Conservation (phyloP, 495 filamentous ascomycete species). For the Daldinia caldariorum region DNA sequence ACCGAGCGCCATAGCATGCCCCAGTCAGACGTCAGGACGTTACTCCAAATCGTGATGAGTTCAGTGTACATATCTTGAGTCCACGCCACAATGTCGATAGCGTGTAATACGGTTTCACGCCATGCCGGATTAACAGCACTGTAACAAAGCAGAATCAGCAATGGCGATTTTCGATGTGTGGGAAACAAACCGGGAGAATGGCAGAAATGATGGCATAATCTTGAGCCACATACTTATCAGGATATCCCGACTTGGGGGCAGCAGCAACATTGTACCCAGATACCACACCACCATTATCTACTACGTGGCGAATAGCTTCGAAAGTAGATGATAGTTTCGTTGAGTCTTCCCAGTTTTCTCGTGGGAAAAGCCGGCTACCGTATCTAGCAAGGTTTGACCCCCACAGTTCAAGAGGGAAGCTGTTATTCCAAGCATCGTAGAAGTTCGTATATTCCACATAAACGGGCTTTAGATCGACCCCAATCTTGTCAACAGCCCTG, state of each 20-base stretch:
- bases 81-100: slow-evolving; percentile 58
- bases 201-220: background rate
- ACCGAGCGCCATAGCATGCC: slow-evolving; percentile 53
- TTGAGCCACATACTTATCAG: slow-evolving; percentile 29
- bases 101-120: slow-evolving; percentile 58
- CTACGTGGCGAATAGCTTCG: slow-evolving; percentile 55
- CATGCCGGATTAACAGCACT: slow-evolving; percentile 61
- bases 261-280: slow-evolving; percentile 63
- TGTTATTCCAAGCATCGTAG: slow-evolving; percentile 58
- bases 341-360: slow-evolving; percentile 55
- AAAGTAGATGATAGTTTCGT: slow-evolving; percentile 56
- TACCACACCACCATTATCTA: slow-evolving; percentile 55
- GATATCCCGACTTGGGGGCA: slow-evolving; percentile 49
- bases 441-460: slow-evolving; percentile 62
- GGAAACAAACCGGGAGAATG: background rate
- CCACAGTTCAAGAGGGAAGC: slow-evolving; percentile 60
- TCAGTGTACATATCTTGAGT: slow-evolving; percentile 50
- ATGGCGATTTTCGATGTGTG: background rate
- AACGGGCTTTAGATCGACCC: slow-evolving; percentile 54
- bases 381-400: slow-evolving; percentile 51
- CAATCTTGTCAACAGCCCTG: slow-evolving; percentile 48
- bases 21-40: slow-evolving; percentile 63
- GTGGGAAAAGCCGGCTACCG: slow-evolving; percentile 63
- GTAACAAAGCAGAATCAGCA: background rate
- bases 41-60: slow-evolving; percentile 52